Conservation (phyloP, 2,329 filamentous ascomycete species). For the Ophiostoma australiae region DNA sequence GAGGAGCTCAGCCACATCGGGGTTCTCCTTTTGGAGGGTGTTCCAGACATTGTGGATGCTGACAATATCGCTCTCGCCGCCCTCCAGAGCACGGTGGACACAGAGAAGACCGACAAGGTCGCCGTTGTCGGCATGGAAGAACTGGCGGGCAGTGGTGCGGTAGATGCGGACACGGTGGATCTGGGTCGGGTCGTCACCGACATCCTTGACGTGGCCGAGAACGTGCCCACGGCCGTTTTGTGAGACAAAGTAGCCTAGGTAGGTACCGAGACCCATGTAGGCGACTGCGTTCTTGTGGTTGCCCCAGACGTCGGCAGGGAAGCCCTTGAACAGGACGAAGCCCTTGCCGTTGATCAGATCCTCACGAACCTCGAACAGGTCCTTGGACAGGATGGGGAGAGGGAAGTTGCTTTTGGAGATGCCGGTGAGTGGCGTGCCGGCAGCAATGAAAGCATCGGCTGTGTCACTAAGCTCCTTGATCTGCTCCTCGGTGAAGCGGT, state of each 20-base stretch:
- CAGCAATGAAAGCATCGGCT: constrained; percentile 64
- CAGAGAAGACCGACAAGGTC: constrained; percentile 82
- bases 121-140: constrained; percentile 78
- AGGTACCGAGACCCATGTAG: constrained; percentile 85
- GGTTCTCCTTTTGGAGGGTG: constrained; percentile 65
- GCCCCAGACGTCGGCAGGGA: constrained; percentile 72
- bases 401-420: constrained; percentile 50
- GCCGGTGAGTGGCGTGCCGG: constrained; percentile 62
- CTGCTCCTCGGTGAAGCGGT: constrained; percentile 62
- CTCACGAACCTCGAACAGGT: constrained; percentile 37
- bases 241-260: constrained; percentile 81
- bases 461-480: constrained; percentile 61
- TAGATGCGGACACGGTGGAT: constrained; percentile 89
- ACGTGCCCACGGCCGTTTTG: constrained; percentile 84
- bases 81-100: constrained; percentile 69
- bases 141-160: constrained; percentile 77
- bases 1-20: constrained; percentile 71
- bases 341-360: constrained; percentile 71
- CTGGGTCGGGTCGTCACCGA: constrained; percentile 73
- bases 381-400: constrained; percentile 39
- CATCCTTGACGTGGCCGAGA: constrained; percentile 82
- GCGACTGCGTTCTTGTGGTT: constrained; percentile 74
- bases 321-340: constrained; percentile 83
- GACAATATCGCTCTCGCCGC: constrained; percentile 78
- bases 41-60: constrained; percentile 80